These are phyloP conservation scores for Verruconis gallopava DNA, from an alignment of 2,329 filamentous ascomycete genomes.

Conservation along the genomic window DNA sequence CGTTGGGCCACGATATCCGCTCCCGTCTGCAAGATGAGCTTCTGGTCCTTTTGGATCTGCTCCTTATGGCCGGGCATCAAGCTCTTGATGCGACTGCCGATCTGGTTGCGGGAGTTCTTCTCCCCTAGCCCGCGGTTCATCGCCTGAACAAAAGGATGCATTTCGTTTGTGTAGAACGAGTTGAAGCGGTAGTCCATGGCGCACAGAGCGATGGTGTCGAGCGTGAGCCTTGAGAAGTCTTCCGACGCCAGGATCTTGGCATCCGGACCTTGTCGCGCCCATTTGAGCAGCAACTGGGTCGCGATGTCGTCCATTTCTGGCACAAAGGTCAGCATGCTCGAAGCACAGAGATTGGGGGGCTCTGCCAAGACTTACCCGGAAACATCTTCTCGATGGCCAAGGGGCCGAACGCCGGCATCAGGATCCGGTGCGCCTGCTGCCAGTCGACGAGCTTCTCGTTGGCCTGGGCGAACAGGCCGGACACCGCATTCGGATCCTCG, in stretches of 20 bases:
- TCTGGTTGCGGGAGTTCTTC: conserved; percentile 12
- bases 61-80: conserved; percentile 2
- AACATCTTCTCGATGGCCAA: conserved; percentile 57
- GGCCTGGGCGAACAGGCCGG: conserved; percentile 6
- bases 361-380: conserved; percentile 34
- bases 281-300: conserved; percentile 52
- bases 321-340: too few species aligned
- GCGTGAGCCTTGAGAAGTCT: conserved; percentile 25
- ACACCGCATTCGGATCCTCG: not conserved
- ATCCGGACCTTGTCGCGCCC: conserved; percentile 41
- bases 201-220: conserved; percentile 27
- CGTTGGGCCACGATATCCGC: conserved; percentile 14
- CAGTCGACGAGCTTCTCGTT: conserved; percentile 4
- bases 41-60: conserved; percentile 34
- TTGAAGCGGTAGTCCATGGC: conserved; percentile 31
- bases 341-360: too few species aligned
- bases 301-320: conserved; percentile 54
- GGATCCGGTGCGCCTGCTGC: conserved; percentile 42
- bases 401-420: conserved; percentile 59
- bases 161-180: conserved; percentile 23
- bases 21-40: conserved; percentile 26
- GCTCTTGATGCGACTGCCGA: conserved; percentile 7
- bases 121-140: conserved; percentile 21
- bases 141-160: conserved; percentile 26
- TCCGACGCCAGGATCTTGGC: conserved; percentile 23